Conservation (phyloP, 805 yeast species). For the Ogataea dorogensis region DNA sequence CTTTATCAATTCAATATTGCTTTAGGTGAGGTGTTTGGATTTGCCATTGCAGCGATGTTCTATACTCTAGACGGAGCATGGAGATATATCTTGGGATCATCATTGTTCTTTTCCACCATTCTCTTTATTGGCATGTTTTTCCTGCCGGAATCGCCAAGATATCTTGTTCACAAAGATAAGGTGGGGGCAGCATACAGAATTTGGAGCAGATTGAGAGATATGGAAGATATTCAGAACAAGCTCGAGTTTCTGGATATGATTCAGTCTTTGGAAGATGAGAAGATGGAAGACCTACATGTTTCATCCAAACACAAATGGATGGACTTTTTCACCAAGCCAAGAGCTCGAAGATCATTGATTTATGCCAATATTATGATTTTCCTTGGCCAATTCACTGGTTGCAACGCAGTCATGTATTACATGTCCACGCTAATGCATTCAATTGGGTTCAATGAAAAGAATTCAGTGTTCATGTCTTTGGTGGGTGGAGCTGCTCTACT, state of each 20-base stretch:
- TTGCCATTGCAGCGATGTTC: slow-evolving; percentile 61
- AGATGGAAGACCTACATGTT: slow-evolving; percentile 34
- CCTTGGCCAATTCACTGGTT: slow-evolving; percentile 66
- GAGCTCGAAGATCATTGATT: slow-evolving; percentile 60
- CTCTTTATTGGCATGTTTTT: slow-evolving; percentile 50
- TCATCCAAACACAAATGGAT: slow-evolving; percentile 40
- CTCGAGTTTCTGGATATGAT: slow-evolving; percentile 58
- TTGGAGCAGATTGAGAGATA: slow-evolving; percentile 56
- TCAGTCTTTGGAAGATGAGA: slow-evolving; percentile 46
- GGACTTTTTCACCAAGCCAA: slow-evolving; percentile 52
- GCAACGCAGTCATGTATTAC: slow-evolving; percentile 64
- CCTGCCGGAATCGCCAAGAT: slow-evolving; percentile 63
- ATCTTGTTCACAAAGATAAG: slow-evolving; percentile 46
- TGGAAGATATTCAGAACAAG: slow-evolving; percentile 40
- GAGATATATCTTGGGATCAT: slow-evolving; percentile 66
- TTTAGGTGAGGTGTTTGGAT: slow-evolving; percentile 64
- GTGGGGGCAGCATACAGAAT: slow-evolving; percentile 52
- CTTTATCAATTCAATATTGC: slow-evolving; percentile 65
- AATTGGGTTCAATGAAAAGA: slow-evolving; percentile 52
- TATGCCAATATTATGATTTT: slow-evolving; percentile 57
- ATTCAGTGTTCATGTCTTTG: slow-evolving; percentile 62
- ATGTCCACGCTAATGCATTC: slow-evolving; percentile 55
- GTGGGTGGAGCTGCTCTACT: slow-evolving; percentile 66
- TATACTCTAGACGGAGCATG: slow-evolving; percentile 55
- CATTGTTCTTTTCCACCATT: slow-evolving; percentile 54